These are phyloP conservation scores for Nicotiana noctiflora DNA, from an alignment of 257 asterid genomes.

Conservation along the genomic window DNA sequence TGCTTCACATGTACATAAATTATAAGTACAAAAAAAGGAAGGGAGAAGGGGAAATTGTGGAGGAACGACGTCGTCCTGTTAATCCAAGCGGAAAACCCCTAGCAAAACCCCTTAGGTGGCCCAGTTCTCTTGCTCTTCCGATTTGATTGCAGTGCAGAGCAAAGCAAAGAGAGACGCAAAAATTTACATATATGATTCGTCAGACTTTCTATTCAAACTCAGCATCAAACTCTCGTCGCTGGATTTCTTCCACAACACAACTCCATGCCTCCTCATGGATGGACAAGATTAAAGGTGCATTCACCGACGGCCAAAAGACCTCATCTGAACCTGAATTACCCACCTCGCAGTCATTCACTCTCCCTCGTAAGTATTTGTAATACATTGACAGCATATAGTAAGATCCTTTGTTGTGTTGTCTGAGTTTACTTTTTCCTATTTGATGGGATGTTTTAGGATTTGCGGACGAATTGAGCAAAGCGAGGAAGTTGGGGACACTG, in stretches of 20 bases:
- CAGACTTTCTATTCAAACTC: background rate
- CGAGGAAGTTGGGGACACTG: conserved; percentile 58
- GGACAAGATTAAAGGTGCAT: conserved; percentile 67
- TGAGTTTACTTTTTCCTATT: too few species aligned
- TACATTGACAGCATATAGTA: too few species aligned
- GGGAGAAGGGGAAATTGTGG: too few species aligned
- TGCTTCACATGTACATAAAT: too few species aligned
- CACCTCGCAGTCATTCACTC: conserved; percentile 50
- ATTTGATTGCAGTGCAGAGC: background rate
- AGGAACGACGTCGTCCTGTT: background rate
- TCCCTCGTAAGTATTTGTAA: conserved; percentile 36
- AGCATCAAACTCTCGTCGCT: conserved; percentile 24
- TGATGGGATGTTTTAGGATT: conserved; percentile 32
- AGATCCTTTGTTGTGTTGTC: too few species aligned
- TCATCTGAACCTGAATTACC: conserved; percentile 16
- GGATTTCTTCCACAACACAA: conserved; percentile 52
- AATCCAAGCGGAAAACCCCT: background rate
- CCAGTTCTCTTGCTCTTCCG: background rate
- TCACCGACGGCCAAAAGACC: conserved; percentile 64
- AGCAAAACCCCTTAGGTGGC: background rate
- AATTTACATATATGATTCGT: conserved; percentile 3
- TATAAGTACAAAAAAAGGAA: too few species aligned
- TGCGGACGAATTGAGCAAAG: conserved; percentile 77
- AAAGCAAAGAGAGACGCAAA: background rate
- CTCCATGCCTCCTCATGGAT: conserved; percentile 66